Base-by-base conservation (phyloP, 2,329 filamentous ascomycete species). In the Cladosporium velox region DNA sequence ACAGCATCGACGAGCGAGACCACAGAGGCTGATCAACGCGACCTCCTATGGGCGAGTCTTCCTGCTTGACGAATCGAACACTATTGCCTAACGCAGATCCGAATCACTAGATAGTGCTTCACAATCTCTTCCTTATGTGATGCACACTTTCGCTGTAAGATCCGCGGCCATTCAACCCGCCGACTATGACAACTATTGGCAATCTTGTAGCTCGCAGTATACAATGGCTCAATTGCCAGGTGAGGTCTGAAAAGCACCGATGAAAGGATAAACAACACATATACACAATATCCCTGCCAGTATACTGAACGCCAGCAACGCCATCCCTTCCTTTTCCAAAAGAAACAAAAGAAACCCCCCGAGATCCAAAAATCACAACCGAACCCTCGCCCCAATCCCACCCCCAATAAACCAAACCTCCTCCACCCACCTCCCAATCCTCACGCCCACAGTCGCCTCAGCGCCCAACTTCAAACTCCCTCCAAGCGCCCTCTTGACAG, bases 401-500 rank as follows among this genome's bases (percentile, higher is more conserved):
- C 76, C 73, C 1, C 80, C 82, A 67, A 75, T 66, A 69, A 78
- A 83, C 81, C 89, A 88, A 15, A 98, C 78, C 28, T 80, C 83
- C 83, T 85, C 88, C 91, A 96, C 72, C 88, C 92, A 98, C 72
- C 86, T 80, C 10, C 90, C 92, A 65, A 98, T 80, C 71, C 87
- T 84, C 6, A 98, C 82, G 0, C 88, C 88, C 1, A 97, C 90
- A 51, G 88, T 83, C 1, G 93, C 95, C 71, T 84, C 83, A 1
- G 93, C 92, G 78, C 93, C 91, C 67, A 98, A 79, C 77, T 90
- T 91, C 70, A 98, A 78, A 28, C 83, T 84, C 0, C 94, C 93
- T 0, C 94, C 94, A 0, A 98, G 78, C 12, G 94, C 94, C 71
- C 89, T 88, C 72, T 83, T 87, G 15, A 98, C 83, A 62, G 91